Evolutionary conservation across 176 grass and related monocot genomes (phyloP), one percentile per base, ranked within the genome.

Genomic region (Carex myosuroides): DNA sequence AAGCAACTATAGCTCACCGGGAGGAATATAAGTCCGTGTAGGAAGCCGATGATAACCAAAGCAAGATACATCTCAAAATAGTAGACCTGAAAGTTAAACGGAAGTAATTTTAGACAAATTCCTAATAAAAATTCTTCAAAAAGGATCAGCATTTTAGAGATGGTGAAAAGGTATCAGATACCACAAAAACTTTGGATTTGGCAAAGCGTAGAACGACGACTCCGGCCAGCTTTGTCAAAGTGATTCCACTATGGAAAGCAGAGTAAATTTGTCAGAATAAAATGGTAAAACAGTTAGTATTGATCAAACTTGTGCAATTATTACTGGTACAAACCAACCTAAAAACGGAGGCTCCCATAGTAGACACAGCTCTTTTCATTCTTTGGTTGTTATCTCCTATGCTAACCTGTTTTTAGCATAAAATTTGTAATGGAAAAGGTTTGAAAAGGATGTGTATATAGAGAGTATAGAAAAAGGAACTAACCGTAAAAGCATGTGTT

Each of bases 11-110:
- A 39, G 57, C 88, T 90, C 75, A 95, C 96, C 60, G 96, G 96
- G 18, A 99, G 85, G 81, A 99, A 99, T 82, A 99, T 86, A 70
- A 99, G 91, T 56, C 96, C 96, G 70, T 99, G 96, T 74, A 99
- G 83, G 83, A 99, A 99, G 56, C 96, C 96, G 69, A 99, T 89
- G n/a, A 99, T 83, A 26, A 99, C 96, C 56, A 99, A 89, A 4
- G 93, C 93, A 80, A 99, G 80, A 82, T 99, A 99, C 96, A 94
- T 93, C 90, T 99, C 89, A 74, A 99, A 99, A 87, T 99, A 99
- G 82, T 99, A 99, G 18, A 99, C 91, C 96, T 99, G 80, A 17
- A 90, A 85, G 68, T 70, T 67, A 20, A 58, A 37, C 1, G 35
- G 61, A 69, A 83, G 76, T 68, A 60, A 58, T 54, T 46, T 66